Evolutionary conservation across 129 eudicot genomes (phyloP), one percentile per base, ranked within the genome.

Genomic region (Helianthus tuberosus): DNA sequence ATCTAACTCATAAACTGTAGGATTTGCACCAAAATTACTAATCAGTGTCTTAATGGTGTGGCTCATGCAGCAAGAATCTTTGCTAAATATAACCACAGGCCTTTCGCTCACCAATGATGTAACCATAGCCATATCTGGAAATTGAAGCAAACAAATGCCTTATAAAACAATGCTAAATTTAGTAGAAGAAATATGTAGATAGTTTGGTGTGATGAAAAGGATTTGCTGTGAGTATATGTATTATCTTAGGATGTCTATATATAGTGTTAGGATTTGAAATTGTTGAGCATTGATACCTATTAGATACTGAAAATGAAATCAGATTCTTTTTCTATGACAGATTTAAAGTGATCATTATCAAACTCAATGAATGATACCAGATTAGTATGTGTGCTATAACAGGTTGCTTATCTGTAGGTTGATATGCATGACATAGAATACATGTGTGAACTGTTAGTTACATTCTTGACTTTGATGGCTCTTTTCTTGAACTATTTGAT

Each of bases 41-140:
- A 89, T 82, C 46, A 89, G 88, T 57, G 82, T 87, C 84, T 75
- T 71, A 65, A 89, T 87, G 44, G 89, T 77, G 83, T 87, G 84
- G 77, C 83, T 57, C 77, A 87, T 85, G 86, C 96, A 89, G 79
- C 90, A 87, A 59, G 84, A 65, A 75, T 77, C 78, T 77, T 86
- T 85, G 84, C 87, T 83, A 85, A 86, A 86, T 78, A 89, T 79
- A 51, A 86, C 95, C 67, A 89, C 84, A 8, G 96, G 85, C 75
- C 83, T 82, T 16, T 86, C 89, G 1, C 15, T 84, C 53, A 77
- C 89, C 75, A 88, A 73, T 29, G 70, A 71, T 49, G 68, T 77
- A 66, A 84, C 87, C 50, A 55, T 35, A 51, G 79, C 81, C 88
- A 84, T 84, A 15, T 78, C 77, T 41, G 73, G 52, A 78, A 48